Conservation (phyloP, 345 rosid genomes). For the Carallia pectinifolia region DNA sequence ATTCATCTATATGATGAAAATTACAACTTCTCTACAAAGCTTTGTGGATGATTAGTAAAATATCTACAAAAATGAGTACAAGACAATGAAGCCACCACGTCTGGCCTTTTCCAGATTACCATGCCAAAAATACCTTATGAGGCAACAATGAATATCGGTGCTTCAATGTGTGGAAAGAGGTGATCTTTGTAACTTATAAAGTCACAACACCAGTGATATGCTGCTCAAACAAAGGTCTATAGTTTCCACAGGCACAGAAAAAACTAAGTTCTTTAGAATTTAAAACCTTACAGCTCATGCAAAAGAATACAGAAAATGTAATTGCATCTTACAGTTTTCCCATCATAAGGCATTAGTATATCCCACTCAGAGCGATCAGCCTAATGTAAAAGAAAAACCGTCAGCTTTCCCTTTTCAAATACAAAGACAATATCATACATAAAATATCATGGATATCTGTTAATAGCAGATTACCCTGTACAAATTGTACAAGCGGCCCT, state of each 20-base stretch:
- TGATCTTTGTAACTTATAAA: no score
- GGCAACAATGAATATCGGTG: no score
- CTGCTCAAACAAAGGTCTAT: no score
- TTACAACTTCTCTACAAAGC: no score
- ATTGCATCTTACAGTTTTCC: conserved; percentile 58
- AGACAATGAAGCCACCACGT: no score
- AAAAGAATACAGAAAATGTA: neutral
- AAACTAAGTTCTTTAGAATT: neutral
- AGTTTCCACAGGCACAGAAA: neutral
- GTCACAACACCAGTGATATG: no score
- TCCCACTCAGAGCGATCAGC: conserved; percentile 53
- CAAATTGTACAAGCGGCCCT: conserved; percentile 51
- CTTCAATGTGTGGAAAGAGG: no score
- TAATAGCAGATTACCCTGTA: conserved; percentile 50
- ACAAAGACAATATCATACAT: neutral
- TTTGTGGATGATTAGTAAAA: no score
- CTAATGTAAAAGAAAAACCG: conserved; percentile 33
- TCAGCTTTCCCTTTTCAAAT: neutral
- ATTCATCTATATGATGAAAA: no score
- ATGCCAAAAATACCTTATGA: no score
- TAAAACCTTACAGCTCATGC: neutral
- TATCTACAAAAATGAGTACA: no score
- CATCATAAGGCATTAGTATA: conserved; percentile 42
- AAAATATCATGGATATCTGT: neutral
- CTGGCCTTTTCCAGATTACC: no score